Evolutionary conservation across 345 rosid genomes (phyloP).

Genomic region (Kernera saxatilis): DNA sequence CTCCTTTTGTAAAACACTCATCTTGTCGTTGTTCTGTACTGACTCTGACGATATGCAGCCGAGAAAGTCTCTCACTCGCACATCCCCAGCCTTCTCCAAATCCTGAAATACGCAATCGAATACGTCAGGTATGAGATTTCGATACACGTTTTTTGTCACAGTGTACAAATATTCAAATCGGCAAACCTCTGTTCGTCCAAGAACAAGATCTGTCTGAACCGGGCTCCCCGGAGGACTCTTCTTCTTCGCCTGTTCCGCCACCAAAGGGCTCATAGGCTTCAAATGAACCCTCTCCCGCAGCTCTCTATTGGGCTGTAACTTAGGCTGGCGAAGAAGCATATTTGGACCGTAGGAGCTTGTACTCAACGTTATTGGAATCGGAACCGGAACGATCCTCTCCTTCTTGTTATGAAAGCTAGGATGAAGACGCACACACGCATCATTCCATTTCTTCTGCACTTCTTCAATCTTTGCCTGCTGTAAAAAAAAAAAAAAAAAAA

Average conservation of each 20-base stretch:
- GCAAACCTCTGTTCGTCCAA: conserved; percentile 51
- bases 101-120: conserved; percentile 6
- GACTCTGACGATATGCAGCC: conserved; percentile 63
- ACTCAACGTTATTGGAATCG: conserved; percentile 41
- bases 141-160: conserved; percentile 10
- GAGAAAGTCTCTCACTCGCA: conserved; percentile 53
- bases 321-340: conserved; percentile 57
- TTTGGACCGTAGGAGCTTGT: conserved; percentile 44
- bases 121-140: conserved; percentile 29
- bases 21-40: conserved; percentile 41
- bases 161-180: background rate
- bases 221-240: conserved; percentile 61
- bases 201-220: conserved; percentile 80
- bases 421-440: conserved; percentile 61
- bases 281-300: conserved; percentile 32
- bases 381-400: conserved; percentile 42
- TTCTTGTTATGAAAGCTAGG: conserved; percentile 52
- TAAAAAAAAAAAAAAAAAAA: background rate
- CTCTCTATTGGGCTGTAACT: conserved; percentile 46
- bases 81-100: conserved; percentile 36
- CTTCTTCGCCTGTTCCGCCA: conserved; percentile 27
- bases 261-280: conserved; percentile 33
- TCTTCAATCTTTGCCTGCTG: conserved; percentile 35
- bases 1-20: conserved; percentile 38
- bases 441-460: conserved; percentile 85